A percentile compares a stretch with the other conserved stretches of the same genome.
Evolutionary conservation across 371 early-diverging fungal genomes (phyloP).

Genomic region (Paraphysoderma sedebokerense): DNA sequence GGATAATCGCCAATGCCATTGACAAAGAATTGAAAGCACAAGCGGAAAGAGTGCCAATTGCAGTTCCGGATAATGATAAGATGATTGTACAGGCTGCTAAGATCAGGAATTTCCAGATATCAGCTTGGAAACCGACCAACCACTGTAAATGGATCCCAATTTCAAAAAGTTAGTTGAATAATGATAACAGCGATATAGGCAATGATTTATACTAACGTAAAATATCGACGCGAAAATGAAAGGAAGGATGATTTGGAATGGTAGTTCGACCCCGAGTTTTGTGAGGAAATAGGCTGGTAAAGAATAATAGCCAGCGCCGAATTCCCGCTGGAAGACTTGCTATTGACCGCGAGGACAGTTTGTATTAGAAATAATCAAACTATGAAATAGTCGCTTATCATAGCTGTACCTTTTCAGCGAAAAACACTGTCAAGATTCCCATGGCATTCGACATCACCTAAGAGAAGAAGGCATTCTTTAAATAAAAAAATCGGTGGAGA

Average conservation of each 20-base stretch:
- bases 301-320: slow-evolving; percentile 34
- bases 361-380: no score
- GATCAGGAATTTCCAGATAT: slow-evolving; percentile 23
- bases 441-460: slow-evolving; percentile 21
- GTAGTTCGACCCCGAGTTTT: slow-evolving; percentile 33
- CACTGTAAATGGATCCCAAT: no score
- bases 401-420: slow-evolving; percentile 28
- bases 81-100: slow-evolving; percentile 7
- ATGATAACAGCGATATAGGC: no score
- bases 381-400: no score
- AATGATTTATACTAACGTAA: no score
- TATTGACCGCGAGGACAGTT: no score
- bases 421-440: slow-evolving; percentile 30
- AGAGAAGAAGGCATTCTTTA: no score
- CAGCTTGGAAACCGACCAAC: slow-evolving; percentile 26
- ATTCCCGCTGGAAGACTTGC: slow-evolving; percentile 36
- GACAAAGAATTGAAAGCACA: slow-evolving; percentile 17
- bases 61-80: slow-evolving; percentile 15
- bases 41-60: slow-evolving; percentile 30
- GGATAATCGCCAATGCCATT: background rate
- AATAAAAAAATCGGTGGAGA: no score
- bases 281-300: slow-evolving; percentile 31
- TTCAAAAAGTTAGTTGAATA: no score
- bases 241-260: slow-evolving; percentile 25
- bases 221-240: slow-evolving; percentile 22